Evolutionary conservation across 768 basidiomycete genomes (phyloP), one percentile per base, ranked within the genome.

Genomic region (Naematelia encephala): DNA sequence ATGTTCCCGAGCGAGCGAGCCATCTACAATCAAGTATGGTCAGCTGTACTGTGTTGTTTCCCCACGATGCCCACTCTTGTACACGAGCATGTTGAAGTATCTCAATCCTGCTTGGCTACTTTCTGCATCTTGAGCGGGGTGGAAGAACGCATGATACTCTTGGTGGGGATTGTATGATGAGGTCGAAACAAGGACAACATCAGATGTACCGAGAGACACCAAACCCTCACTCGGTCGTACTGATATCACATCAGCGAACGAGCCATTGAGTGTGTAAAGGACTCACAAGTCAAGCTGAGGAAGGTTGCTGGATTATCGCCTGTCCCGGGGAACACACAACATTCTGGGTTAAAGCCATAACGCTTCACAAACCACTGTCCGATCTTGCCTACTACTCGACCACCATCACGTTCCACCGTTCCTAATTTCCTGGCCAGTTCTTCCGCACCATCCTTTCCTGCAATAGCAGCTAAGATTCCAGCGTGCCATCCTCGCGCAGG

Each of bases 281-380:
- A 70, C 77, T 74, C 54, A 78, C 75, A 61, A 48, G 58, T 71
- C n/a, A 63, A 56, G 57, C 50, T 84, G 51, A 89, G 82, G 54
- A 91, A 85, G 12, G 89, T 89, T 2, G 89, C 87, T 4, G 90
- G 88, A 74, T 94, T 94, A 73, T 94, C 91, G 2, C 91, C 91
- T 0, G 89, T 91, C 72, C 91, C 90, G 0, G 89, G 87, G 2
- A 87, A 86, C 51, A 94, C 82, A 45, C 85, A 79, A 69, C 90
- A 92, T 12, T 86, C 89, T 86, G 60, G 54, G 54, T 3, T 82
- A 69, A 91, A 87, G 0, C 87, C 87, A 84, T 87, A 92, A 62
- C 84, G 80, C 57, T 85, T 77, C 12, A 86, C 82, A 84, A 88
- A 92, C 83, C 85, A 92, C 13, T 74, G 67, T 56, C 81, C 79